Evolutionary conservation across 2,329 filamentous ascomycete species (phyloP).

Genomic region (Arthrinium phaeospermum): DNA sequence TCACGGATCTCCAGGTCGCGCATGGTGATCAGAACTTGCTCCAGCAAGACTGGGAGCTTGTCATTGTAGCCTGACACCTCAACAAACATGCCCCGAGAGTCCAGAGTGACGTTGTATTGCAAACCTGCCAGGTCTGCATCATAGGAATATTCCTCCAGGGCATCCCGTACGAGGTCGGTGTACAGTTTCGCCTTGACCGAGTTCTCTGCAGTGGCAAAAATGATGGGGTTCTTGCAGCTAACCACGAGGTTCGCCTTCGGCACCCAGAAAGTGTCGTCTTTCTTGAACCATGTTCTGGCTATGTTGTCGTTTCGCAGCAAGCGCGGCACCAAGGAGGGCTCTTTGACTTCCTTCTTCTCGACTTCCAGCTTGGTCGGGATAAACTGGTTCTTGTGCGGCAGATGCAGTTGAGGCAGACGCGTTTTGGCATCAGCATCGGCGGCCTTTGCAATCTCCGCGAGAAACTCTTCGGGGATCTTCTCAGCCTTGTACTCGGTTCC

Average conservation of each 20-base stretch:
- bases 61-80: slow-evolving; percentile 93
- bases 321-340: slow-evolving; percentile 75
- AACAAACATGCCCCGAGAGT: slow-evolving; percentile 76
- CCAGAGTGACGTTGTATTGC: slow-evolving; percentile 78
- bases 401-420: slow-evolving; percentile 74
- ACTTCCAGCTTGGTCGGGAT: slow-evolving; percentile 93
- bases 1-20: slow-evolving; percentile 81
- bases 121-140: slow-evolving; percentile 93
- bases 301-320: slow-evolving; percentile 84
- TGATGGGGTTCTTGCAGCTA: slow-evolving; percentile 78
- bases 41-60: slow-evolving; percentile 87
- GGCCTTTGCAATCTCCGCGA: slow-evolving; percentile 72
- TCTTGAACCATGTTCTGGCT: slow-evolving; percentile 93
- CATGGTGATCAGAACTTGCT: slow-evolving; percentile 86
- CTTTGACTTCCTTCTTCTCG: slow-evolving; percentile 87
- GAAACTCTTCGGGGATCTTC: slow-evolving; percentile 79
- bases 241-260: slow-evolving; percentile 90
- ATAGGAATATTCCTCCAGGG: slow-evolving; percentile 91
- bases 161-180: slow-evolving; percentile 85
- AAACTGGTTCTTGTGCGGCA: slow-evolving; percentile 94
- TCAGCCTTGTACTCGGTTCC: slow-evolving; percentile 92
- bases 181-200: slow-evolving; percentile 93
- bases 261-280: slow-evolving; percentile 98
- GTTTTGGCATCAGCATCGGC: slow-evolving; percentile 60
- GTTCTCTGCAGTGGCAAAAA: slow-evolving; percentile 79